phyloP scores from a whole-genome alignment of 1,284 basidiomycete species.

The Sporisorium graminicola region DNA sequence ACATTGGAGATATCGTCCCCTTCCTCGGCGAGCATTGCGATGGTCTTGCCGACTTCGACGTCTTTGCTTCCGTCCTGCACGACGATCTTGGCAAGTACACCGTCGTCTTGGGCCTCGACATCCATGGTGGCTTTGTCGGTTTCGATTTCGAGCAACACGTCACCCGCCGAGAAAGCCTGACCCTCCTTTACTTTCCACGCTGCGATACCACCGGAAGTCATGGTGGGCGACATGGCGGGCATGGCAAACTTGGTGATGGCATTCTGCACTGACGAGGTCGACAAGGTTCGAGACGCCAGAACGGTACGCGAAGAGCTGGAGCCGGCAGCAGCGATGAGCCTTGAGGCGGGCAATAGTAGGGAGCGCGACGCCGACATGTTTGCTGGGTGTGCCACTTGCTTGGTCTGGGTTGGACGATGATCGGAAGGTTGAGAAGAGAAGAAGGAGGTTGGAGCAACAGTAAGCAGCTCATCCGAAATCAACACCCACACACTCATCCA shows the following conservation, averaged over 20 bases:
- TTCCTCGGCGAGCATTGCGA: slow-evolving; percentile 71
- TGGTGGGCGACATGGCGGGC: slow-evolving; percentile 69
- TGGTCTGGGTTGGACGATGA: not conserved
- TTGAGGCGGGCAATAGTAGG: slow-evolving; percentile 24
- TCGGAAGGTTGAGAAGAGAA: not conserved
- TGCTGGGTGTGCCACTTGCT: not conserved
- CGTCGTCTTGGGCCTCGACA: slow-evolving; percentile 72
- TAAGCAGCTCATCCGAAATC: not conserved
- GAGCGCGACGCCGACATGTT: slow-evolving; percentile 39
- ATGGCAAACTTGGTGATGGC: slow-evolving; percentile 62
- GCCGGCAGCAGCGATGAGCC: slow-evolving; percentile 21
- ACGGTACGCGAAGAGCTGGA: slow-evolving; percentile 22
- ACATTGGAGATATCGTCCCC: slow-evolving; percentile 70
- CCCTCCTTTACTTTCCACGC: slow-evolving; percentile 71
- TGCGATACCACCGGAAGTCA: slow-evolving; percentile 66
- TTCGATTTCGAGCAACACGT: slow-evolving; percentile 92
- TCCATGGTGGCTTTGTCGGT: slow-evolving; percentile 70
- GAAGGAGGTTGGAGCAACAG: slow-evolving; percentile 4
- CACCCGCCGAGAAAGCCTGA: slow-evolving; percentile 76
- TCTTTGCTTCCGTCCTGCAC: slow-evolving; percentile 66
- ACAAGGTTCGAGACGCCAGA: slow-evolving; percentile 25
- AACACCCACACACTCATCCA: not conserved
- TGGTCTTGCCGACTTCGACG: slow-evolving; percentile 69
- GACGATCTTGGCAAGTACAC: slow-evolving; percentile 70
- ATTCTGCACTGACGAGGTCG: slow-evolving; percentile 36